Evolutionary conservation across 768 basidiomycete species (phyloP), one percentile per base, ranked within the genome.

Genomic region (Sporobolomyces pararoseus): DNA sequence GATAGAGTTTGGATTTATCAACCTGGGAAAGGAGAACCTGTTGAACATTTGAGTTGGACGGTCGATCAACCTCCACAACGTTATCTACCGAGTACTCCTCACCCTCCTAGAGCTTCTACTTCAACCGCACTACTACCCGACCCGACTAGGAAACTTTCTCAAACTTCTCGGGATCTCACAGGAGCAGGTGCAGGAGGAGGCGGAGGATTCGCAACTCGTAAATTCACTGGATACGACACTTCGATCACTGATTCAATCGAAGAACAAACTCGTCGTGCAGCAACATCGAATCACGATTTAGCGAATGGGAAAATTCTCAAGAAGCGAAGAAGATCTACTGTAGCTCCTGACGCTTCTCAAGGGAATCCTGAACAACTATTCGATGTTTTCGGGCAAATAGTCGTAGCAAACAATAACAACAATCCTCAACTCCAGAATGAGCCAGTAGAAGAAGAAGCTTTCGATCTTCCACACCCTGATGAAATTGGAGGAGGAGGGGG

Each of bases 291-390:
- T 44, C 58, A 59, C 35, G 69, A 65, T 37, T 7, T 44, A 27
- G 21, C 46, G 35, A 49, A 62, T 44, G 68, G 68, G 32, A 70
- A 64, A 27, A 49, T 70, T 23, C 46, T 70, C 34, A 70, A 70
- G 60, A 70, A 70, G 47, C 64, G 64, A 0, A 58, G 60, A 10
- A 31, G 52, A 14, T 29, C 35, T 12, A 52, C 7, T 16, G 16
- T 13, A 4, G 37, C 25, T 12, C 31, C 50, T 0, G 27, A 44
- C 21, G 47, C 54, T 17, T 49, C 63, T 2, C 19, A 44, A 47
- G 64, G 46, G 25, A 34, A 35, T 27, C 53, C 44, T 4, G 64
- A 37, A 31, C 53, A 65, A 25, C 23, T 57, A 2, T 34, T 19
- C 42, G 44, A 49, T 31, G 19, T 57, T 31, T 37, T 49, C 7